Evolutionary conservation across 1,284 basidiomycete genomes (phyloP).

Genomic region (Ceratobasidium sp.): DNA sequence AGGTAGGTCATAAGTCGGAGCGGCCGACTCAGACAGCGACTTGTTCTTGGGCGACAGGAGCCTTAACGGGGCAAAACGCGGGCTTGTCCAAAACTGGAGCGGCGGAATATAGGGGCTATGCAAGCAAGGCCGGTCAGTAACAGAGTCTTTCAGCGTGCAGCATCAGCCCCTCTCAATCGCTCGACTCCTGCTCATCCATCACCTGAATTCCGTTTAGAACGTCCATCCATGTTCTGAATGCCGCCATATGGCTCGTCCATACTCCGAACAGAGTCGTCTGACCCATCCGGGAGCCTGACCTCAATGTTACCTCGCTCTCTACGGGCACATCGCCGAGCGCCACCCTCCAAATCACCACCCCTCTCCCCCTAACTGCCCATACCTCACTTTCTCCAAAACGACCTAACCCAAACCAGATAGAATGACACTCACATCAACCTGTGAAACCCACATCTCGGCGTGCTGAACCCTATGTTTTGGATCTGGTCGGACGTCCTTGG

Average conservation of each 20-base stretch:
- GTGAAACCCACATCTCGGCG: conserved; percentile 41
- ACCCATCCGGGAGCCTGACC: neutral
- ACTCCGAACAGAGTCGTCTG: too few relatives aligned
- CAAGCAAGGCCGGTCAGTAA: neutral
- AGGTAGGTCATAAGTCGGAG: too few relatives aligned
- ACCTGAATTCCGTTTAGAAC: neutral
- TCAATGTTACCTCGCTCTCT: neutral
- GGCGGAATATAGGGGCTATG: conserved; percentile 16
- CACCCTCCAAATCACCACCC: neutral
- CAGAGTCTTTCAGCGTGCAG: neutral
- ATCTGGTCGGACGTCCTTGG: conserved; percentile 11
- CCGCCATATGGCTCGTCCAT: too few relatives aligned
- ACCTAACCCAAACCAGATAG: too few relatives aligned
- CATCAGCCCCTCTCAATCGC: neutral
- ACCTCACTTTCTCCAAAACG: neutral
- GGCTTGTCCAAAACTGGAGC: conserved; percentile 15
- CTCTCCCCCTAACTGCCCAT: neutral
- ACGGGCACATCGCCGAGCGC: neutral
- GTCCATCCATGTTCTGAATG: neutral
- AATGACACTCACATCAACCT: neutral
- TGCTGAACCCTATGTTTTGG: conserved; percentile 22
- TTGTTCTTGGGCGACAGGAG: neutral
- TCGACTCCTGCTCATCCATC: neutral
- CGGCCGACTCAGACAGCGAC: too few relatives aligned
- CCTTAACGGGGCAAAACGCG: neutral